Evolutionary conservation across 2,329 filamentous ascomycete genomes (phyloP).

Genomic region (Hypoxylon sp.): DNA sequence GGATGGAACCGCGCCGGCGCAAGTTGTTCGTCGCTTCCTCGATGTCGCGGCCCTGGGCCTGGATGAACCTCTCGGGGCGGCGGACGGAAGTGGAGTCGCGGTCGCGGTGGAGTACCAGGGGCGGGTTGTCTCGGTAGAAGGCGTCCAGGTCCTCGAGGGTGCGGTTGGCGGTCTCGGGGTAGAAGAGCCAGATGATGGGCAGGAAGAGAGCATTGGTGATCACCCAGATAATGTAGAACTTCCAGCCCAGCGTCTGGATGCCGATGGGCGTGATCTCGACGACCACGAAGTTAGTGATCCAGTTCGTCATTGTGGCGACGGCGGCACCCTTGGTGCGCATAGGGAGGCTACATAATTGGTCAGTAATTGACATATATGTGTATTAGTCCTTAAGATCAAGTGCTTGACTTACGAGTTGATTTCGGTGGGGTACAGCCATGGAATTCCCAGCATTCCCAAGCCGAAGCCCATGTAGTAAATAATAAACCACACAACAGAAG

Average conservation of each 20-base stretch:
- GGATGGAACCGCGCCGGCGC: constrained; percentile 32
- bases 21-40: constrained; percentile 41
- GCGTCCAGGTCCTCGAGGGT: constrained; percentile 47
- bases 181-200: constrained; percentile 61
- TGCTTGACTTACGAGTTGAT: constrained; percentile 53
- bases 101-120: constrained; percentile 45
- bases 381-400: neutral
- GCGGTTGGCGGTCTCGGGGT: constrained; percentile 57
- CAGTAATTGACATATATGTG: neutral
- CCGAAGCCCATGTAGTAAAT: constrained; percentile 52
- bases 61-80: constrained; percentile 42
- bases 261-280: constrained; percentile 52
- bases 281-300: constrained; percentile 54
- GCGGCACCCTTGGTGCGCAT: constrained; percentile 58
- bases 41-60: constrained; percentile 42
- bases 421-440: constrained; percentile 59
- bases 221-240: constrained; percentile 65
- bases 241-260: constrained; percentile 60
- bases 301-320: constrained; percentile 55
- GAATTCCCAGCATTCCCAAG: constrained; percentile 54
- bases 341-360: constrained; percentile 45
- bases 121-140: constrained; percentile 49
- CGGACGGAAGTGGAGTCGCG: constrained; percentile 41
- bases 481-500: constrained; percentile 52
- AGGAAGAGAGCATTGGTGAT: constrained; percentile 59